A percentile compares a stretch with the other conserved stretches of the same genome.
Conservation (phyloP, 1,284 basidiomycete genomes). For the Apiotrichum mycotoxinovorans region DNA sequence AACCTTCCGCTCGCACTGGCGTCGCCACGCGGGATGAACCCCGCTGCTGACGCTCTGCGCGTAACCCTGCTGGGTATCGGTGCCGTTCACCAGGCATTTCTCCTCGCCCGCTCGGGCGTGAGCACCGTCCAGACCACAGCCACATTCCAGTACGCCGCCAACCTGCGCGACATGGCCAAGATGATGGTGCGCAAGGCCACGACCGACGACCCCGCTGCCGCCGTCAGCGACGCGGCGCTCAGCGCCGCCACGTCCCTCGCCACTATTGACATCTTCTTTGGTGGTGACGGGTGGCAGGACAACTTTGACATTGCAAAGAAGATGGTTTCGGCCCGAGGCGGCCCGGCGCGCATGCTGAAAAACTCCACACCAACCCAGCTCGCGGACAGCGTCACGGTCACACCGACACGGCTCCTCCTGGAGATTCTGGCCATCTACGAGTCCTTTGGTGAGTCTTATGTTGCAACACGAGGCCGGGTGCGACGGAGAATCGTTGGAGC, state of each 20-base stretch:
- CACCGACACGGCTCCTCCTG: conserved; percentile 50
- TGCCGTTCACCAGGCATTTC: conserved; percentile 51
- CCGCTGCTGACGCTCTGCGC: conserved; percentile 49
- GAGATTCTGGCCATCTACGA: conserved; percentile 56
- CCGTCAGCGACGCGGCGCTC: conserved; percentile 50
- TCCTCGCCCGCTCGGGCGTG: conserved; percentile 43
- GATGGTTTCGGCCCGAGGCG: conserved; percentile 51
- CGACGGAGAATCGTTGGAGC: no score
- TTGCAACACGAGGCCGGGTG: neutral
- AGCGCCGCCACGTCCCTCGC: conserved; percentile 52
- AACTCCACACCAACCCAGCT: conserved; percentile 31
- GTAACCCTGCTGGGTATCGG: conserved; percentile 50
- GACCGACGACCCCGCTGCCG: conserved; percentile 16
- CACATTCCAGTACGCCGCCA: conserved; percentile 38
- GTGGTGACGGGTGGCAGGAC: conserved; percentile 52
- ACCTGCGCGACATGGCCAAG: conserved; percentile 39
- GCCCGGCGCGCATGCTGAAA: conserved; percentile 46
- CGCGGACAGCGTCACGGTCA: conserved; percentile 48
- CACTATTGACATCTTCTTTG: conserved; percentile 54
- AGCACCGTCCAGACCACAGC: conserved; percentile 36
- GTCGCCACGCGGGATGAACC: conserved; percentile 42
- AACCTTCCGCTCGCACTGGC: conserved; percentile 51
- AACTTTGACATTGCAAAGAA: conserved; percentile 53
- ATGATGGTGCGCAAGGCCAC: conserved; percentile 36
- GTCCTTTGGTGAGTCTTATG: conserved; percentile 47